Evolutionary conservation across 1,139 yeast genomes (phyloP).

Genomic region (Zhuliangozyma blackwelliae): DNA sequence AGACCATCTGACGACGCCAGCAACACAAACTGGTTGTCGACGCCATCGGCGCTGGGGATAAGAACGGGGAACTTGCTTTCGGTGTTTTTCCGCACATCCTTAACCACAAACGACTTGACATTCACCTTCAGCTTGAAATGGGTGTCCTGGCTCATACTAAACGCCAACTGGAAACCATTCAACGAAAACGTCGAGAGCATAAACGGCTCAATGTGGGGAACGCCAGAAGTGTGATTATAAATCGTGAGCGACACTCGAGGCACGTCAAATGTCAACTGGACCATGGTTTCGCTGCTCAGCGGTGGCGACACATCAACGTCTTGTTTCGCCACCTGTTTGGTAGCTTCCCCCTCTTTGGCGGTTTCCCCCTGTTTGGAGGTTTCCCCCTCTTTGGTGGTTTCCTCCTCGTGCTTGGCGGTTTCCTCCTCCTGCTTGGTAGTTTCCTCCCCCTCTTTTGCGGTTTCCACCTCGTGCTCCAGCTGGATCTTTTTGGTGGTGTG

Average conservation of each 20-base stretch:
- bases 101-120: conserved; percentile 70
- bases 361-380: too few relatives aligned
- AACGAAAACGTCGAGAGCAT: conserved; percentile 63
- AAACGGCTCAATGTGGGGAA: conserved; percentile 23
- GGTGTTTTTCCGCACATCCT: conserved; percentile 61
- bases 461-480: conserved; percentile 1
- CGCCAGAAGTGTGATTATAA: conserved; percentile 51
- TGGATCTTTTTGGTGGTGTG: conserved; percentile 17
- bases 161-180: conserved; percentile 50
- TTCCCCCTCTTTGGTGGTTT: too few relatives aligned
- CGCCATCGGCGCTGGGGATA: conserved; percentile 65
- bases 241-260: conserved; percentile 65
- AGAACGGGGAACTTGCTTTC: conserved; percentile 74
- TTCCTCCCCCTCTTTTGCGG: not conserved
- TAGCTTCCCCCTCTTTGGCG: conserved; percentile 1
- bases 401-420: not conserved
- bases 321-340: not conserved
- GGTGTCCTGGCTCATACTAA: conserved; percentile 51
- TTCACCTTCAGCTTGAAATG: conserved; percentile 59
- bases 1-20: conserved; percentile 42
- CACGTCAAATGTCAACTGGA: conserved; percentile 52
- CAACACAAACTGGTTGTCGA: conserved; percentile 70
- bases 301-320: too few relatives aligned
- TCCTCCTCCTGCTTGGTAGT: not conserved
- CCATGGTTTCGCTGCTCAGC: conserved; percentile 13